A percentile compares a stretch with the other conserved stretches of the same genome.
These are phyloP conservation scores for Termitomyces sp. DNA, from an alignment of 768 basidiomycete genomes.

Conservation along the genomic window DNA sequence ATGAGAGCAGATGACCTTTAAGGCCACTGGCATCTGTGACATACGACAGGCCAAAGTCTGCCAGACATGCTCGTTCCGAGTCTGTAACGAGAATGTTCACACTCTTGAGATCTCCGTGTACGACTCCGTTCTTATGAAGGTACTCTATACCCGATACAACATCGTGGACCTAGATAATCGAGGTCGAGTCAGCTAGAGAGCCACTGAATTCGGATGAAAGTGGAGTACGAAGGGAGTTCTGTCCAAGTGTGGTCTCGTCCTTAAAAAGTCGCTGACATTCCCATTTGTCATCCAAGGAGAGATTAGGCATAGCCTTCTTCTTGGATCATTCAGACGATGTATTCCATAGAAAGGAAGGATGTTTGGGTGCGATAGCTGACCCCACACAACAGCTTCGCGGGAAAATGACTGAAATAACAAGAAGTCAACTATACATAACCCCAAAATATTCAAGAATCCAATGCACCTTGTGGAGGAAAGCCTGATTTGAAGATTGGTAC, in stretches of 20 bases:
- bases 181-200: constrained; percentile 12
- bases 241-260: constrained; percentile 13
- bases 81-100: constrained; percentile 46
- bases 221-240: constrained; percentile 14
- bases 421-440: constrained; percentile 5
- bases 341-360: constrained; percentile 40
- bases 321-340: constrained; percentile 22
- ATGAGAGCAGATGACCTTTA: constrained; percentile 18
- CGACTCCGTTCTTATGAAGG: constrained; percentile 31
- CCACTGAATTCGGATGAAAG: constrained; percentile 1
- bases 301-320: constrained; percentile 30
- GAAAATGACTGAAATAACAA: constrained; percentile 22
- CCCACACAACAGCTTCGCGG: constrained; percentile 19
- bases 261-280: constrained; percentile 26
- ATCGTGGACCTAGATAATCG: constrained; percentile 13
- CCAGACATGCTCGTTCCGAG: constrained; percentile 39
- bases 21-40: constrained; percentile 20
- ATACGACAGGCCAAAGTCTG: constrained; percentile 46
- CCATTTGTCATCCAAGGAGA: constrained; percentile 39
- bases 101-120: constrained; percentile 50
- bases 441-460: not conserved
- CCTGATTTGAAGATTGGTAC: constrained; percentile 19
- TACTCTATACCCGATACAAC: constrained; percentile 31
- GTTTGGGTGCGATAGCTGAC: constrained; percentile 18
- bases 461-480: constrained; percentile 23